A percentile compares a stretch with the other conserved stretches of the same genome.
These are phyloP conservation scores for Paraphoma sp. DNA, from an alignment of 2,329 filamentous ascomycete species.

Conservation along the genomic window DNA sequence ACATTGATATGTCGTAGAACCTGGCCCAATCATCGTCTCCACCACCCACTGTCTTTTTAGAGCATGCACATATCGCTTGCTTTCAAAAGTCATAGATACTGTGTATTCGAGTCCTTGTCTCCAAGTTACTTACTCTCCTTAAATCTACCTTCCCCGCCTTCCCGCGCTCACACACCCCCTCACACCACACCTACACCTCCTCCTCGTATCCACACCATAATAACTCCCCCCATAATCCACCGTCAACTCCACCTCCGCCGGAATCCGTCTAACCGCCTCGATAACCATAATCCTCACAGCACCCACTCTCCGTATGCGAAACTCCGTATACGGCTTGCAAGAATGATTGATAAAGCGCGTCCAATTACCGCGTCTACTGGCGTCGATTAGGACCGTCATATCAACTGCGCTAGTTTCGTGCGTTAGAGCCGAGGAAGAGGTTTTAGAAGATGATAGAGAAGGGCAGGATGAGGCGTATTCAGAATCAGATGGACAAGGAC, in stretches of 20 bases:
- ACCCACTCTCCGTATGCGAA: conserved; percentile 13
- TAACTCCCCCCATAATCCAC: conserved; percentile 19
- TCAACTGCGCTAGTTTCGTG: too few species aligned
- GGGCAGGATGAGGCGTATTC: neutral
- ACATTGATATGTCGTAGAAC: too few species aligned
- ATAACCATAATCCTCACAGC: conserved; percentile 18
- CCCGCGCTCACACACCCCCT: conserved; percentile 13
- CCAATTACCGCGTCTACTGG: conserved; percentile 15
- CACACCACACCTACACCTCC: conserved; percentile 16
- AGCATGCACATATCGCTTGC: neutral
- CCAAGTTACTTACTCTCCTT: neutral
- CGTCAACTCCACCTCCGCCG: conserved; percentile 16
- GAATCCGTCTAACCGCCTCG: conserved; percentile 7
- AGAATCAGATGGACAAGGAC: neutral
- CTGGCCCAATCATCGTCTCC: too few species aligned
- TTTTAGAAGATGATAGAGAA: too few species aligned
- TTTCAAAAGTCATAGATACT: neutral
- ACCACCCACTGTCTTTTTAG: too few species aligned
- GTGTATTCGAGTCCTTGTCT: neutral
- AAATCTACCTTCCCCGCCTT: neutral
- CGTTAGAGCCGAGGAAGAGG: too few species aligned
- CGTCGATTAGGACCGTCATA: conserved; percentile 12
- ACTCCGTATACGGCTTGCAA: conserved; percentile 13
- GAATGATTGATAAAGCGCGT: conserved; percentile 26
- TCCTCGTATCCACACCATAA: conserved; percentile 13